phyloP scores from a whole-genome alignment of 345 rosid species.

The Citrus sp. region DNA sequence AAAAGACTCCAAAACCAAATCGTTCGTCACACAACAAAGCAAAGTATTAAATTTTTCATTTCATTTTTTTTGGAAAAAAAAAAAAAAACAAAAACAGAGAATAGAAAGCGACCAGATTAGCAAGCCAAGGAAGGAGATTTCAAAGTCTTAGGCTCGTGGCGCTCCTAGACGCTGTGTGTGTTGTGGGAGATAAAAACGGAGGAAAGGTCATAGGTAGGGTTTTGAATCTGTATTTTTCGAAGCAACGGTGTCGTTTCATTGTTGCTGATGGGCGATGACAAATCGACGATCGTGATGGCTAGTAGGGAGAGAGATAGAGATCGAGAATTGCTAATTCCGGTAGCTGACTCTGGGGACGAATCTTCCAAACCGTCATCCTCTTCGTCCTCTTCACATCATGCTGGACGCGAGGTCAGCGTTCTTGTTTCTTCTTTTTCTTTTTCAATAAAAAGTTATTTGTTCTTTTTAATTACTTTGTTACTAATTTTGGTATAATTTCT shows the following conservation, averaged over 20 bases:
- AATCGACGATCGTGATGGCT: conserved; percentile 60
- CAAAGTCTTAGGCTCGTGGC: neutral
- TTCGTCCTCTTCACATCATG: conserved; percentile 60
- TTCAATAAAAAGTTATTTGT: neutral
- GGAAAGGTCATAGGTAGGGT: neutral
- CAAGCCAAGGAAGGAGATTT: neutral
- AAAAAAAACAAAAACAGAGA: neutral
- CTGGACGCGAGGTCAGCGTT: conserved; percentile 75
- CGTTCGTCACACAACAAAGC: neutral
- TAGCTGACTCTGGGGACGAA: conserved; percentile 45
- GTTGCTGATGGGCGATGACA: conserved; percentile 68
- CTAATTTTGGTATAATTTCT: conserved; percentile 11
- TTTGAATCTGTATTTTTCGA: neutral
- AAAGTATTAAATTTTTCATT: neutral
- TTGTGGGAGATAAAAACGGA: neutral
- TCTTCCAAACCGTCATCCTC: conserved; percentile 68
- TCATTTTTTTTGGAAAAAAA: neutral
- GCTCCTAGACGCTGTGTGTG: neutral
- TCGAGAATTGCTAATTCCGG: conserved; percentile 93
- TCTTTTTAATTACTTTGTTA: neutral
- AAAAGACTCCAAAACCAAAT: neutral
- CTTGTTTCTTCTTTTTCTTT: neutral
- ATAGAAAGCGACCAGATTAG: neutral
- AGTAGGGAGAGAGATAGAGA: conserved; percentile 60
- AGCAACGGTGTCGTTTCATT: neutral